Base-by-base conservation (phyloP, 345 rosid genomes). In the Linum usitatissimum region DNA sequence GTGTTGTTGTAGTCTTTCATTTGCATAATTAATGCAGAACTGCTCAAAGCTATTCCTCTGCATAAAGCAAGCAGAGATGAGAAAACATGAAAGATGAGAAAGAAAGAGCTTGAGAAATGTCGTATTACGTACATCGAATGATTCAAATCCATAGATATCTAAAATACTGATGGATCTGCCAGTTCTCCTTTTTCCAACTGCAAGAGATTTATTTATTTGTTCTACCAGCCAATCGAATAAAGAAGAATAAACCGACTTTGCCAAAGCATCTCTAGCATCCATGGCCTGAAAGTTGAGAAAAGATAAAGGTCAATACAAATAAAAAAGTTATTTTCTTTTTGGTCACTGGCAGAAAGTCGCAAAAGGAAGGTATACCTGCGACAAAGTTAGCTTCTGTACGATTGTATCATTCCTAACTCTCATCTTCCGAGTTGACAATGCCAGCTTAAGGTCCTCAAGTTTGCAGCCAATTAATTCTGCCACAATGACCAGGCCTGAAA, bases 21-120 rank as follows among this genome's bases (percentile, higher is more conserved):
- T 92, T 55, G 98, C 98, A 81, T 92, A 92, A 72, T 92, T 92
- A 75, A 92, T 92, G 79, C 98, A 92, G 65, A 92, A 92, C 74
- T 93, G 99, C 84, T 93, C 99, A 75, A 93, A 93, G 75, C 99
- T 93, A 79, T 93, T 93, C 66, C 83, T 87, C 99, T 93, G 88
- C 82, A 78, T 28, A 76, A 66, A 67, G 21, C 66, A 55, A 56
- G 9, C 61, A 69, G 30, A 62, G 55, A 6, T 55, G 39, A 66
- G 75, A 62, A 64, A 61, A 57, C 20, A 67, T 30, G 28, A 54
- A 54, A 40, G 45, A 36, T 9, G 19, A 38, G 42, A 60, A 31
- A 19, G 19, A 36, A 34, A 60, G 0, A 15, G 14, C 39, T 30
- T 18, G 2, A 34, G 48, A 34, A 60, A 40, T 48, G 14, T 34